Evolutionary conservation across 2,329 filamentous ascomycete genomes (phyloP).

Genomic region (Neonectria sp.): DNA sequence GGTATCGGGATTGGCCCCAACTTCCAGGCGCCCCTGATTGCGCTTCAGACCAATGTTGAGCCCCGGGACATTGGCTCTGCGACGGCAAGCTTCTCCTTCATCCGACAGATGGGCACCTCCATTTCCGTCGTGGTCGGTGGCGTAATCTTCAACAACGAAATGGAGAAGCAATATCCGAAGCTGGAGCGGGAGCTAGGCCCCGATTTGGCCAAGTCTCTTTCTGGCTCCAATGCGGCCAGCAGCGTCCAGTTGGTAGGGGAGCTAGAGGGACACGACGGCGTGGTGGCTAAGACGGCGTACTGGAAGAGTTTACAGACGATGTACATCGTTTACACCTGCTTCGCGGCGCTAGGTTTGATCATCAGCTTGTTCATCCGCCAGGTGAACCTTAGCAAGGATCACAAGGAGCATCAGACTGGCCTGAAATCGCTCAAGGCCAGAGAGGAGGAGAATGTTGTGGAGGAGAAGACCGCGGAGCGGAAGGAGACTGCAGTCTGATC

Average conservation of each 20-base stretch:
- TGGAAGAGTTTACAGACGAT: constrained; percentile 67
- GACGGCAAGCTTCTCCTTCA: constrained; percentile 77
- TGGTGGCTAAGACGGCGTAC: constrained; percentile 62
- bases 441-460: constrained; percentile 41
- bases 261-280: constrained; percentile 63
- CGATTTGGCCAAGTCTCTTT: constrained; percentile 65
- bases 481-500: constrained; percentile 14
- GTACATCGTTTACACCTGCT: constrained; percentile 70
- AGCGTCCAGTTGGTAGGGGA: constrained; percentile 71
- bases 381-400: constrained; percentile 67
- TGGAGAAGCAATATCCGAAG: constrained; percentile 68
- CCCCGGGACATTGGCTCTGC: constrained; percentile 77
- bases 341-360: constrained; percentile 63
- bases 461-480: constrained; percentile 32
- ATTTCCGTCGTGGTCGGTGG: constrained; percentile 81
- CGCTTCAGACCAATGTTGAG: constrained; percentile 74
- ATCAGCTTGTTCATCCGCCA: constrained; percentile 64
- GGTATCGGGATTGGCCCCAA: constrained; percentile 78
- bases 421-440: constrained; percentile 59
- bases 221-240: constrained; percentile 73
- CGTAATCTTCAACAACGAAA: constrained; percentile 85
- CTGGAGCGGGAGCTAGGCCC: constrained; percentile 67
- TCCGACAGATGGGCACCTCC: constrained; percentile 78
- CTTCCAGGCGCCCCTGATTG: constrained; percentile 79
- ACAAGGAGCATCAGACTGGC: constrained; percentile 72